phyloP scores from a whole-genome alignment of 2,329 filamentous ascomycete species.

The Podosphaera fusca region DNA sequence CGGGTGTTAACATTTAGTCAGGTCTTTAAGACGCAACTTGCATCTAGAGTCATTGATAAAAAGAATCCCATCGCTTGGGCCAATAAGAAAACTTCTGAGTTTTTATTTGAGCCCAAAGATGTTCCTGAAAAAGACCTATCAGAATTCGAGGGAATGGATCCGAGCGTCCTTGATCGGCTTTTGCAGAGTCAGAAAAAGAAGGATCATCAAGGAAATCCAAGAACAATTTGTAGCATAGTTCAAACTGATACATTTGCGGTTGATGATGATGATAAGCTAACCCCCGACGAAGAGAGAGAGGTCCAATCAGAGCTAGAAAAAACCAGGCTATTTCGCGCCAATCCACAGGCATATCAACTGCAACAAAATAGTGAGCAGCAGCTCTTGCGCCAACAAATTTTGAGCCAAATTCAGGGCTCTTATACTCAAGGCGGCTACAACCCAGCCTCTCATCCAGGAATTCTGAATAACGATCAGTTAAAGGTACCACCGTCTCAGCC shows the following conservation, averaged over 20 bases:
- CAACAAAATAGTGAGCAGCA: conserved; percentile 1
- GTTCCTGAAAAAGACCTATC: conserved; percentile 28
- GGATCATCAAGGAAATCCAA: conserved; percentile 19
- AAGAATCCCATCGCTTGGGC: conserved; percentile 51
- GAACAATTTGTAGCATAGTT: conserved; percentile 30
- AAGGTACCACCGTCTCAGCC: background rate
- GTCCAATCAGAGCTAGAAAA: conserved; percentile 16
- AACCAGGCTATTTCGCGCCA: conserved; percentile 1
- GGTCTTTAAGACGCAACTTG: conserved; percentile 64
- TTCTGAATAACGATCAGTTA: no score
- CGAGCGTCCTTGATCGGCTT: conserved; percentile 34
- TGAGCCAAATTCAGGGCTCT: background rate
- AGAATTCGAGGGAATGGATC: conserved; percentile 33
- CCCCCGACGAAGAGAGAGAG: conserved; percentile 34
- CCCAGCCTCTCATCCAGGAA: background rate
- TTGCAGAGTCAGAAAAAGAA: conserved; percentile 16
- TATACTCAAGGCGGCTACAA: no score
- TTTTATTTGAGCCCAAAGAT: conserved; percentile 33
- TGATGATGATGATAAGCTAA: conserved; percentile 40
- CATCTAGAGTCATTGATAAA: conserved; percentile 61
- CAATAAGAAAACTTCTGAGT: conserved; percentile 26
- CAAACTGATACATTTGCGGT: conserved; percentile 51
- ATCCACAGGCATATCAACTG: background rate
- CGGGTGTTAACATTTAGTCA: background rate
- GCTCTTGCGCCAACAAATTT: background rate